phyloP scores from a whole-genome alignment of 2,329 filamentous ascomycete genomes.

The Penicillium sp. region DNA sequence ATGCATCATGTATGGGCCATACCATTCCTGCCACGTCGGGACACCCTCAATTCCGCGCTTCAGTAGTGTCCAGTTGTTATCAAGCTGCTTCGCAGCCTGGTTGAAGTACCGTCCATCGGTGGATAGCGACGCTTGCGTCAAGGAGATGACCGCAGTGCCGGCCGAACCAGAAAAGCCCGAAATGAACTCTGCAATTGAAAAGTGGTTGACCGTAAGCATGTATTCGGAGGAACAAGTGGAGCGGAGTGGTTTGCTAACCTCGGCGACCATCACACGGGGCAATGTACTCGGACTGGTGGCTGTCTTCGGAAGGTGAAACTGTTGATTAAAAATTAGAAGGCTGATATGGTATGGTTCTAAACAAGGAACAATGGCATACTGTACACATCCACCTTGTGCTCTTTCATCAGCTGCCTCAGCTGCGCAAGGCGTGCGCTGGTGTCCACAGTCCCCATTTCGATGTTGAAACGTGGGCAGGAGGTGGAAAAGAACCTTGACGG shows the following conservation, averaged over 20 bases:
- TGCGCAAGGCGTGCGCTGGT: conserved; percentile 73
- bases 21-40: conserved; percentile 97
- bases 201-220: conserved; percentile 3
- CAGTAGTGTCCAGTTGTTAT: conserved; percentile 84
- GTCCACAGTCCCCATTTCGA: conserved; percentile 75
- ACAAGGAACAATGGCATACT: conserved; percentile 55
- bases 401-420: conserved; percentile 82
- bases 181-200: conserved; percentile 65
- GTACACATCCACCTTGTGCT: conserved; percentile 86
- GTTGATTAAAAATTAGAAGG: conserved; percentile 30
- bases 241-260: conserved; percentile 46
- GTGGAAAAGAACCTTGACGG: conserved; percentile 40
- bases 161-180: conserved; percentile 94
- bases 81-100: conserved; percentile 87
- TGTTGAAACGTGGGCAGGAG: conserved; percentile 34
- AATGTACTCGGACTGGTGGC: conserved; percentile 97
- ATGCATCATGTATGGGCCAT: conserved; percentile 27
- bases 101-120: conserved; percentile 99
- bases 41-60: conserved; percentile 94
- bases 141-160: conserved; percentile 85
- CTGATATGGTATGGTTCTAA: neutral
- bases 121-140: conserved; percentile 81
- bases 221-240: neutral
- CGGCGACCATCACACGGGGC: conserved; percentile 90
- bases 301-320: conserved; percentile 97